phyloP scores from a whole-genome alignment of 1,284 basidiomycete genomes.

The Naganishia liquefaciens region DNA sequence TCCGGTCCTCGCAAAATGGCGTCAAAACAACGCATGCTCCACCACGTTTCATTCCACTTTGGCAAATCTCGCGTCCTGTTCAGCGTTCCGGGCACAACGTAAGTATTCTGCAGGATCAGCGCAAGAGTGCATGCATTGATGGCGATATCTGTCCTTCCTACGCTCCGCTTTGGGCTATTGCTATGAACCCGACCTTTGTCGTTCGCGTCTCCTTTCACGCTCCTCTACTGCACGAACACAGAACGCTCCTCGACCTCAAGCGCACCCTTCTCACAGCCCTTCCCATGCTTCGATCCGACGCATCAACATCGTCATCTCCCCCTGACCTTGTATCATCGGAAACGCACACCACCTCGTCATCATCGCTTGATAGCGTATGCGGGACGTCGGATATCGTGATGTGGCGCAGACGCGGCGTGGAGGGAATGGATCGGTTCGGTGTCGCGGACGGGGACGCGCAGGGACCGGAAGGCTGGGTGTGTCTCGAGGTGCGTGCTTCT shows the following conservation, averaged over 20 bases:
- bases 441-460: neutral
- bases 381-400: constrained; percentile 28
- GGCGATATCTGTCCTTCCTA: neutral
- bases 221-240: constrained; percentile 1
- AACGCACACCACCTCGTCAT: constrained; percentile 5
- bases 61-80: constrained; percentile 32
- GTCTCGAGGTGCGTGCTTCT: neutral
- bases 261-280: constrained; percentile 27
- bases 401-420: constrained; percentile 22
- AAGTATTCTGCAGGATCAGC: neutral
- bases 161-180: neutral
- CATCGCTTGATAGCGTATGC: constrained; percentile 7
- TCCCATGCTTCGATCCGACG: constrained; percentile 19
- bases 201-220: neutral
- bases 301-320: constrained; percentile 1
- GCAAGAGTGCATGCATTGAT: too few species aligned
- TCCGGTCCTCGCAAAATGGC: constrained; percentile 18
- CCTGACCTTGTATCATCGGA: constrained; percentile 27
- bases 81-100: constrained; percentile 30
- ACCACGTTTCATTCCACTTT: constrained; percentile 34
- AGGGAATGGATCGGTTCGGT: constrained; percentile 16
- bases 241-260: constrained; percentile 31
- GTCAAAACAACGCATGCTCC: constrained; percentile 22
- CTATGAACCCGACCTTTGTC: too few species aligned
- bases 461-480: constrained; percentile 16